Percentiles rank a stretch among this genome's conserved stretches.
These are phyloP conservation scores for Mortierella sp. DNA, from an alignment of 371 early-diverging fungal genomes.

Conservation along the genomic window DNA sequence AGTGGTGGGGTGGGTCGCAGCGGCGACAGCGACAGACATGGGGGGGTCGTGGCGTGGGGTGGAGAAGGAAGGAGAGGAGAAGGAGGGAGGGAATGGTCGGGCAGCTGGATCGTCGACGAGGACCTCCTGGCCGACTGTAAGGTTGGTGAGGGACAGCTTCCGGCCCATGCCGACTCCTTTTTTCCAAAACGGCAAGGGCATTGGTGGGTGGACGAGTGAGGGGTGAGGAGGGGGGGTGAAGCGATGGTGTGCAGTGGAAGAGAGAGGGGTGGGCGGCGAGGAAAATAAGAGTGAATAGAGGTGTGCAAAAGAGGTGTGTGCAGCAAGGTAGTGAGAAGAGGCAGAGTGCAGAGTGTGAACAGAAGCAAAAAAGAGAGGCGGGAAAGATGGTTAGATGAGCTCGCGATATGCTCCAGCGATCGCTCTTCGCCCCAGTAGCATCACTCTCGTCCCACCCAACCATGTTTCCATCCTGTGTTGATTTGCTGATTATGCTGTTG, in stretches of 20 bases:
- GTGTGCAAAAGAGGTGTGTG: background rate
- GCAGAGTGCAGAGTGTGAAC: too few relatives aligned
- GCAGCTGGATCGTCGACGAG: conserved; percentile 1
- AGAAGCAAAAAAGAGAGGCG: background rate
- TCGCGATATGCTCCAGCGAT: too few relatives aligned
- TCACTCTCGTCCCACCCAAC: too few relatives aligned
- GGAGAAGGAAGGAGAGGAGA: too few relatives aligned
- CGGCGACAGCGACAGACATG: too few relatives aligned
- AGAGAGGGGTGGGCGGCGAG: background rate
- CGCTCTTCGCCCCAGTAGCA: too few relatives aligned
- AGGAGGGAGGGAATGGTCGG: background rate
- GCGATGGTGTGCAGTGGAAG: background rate
- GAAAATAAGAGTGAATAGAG: conserved; percentile 3
- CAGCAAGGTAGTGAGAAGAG: background rate
- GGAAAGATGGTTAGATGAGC: background rate
- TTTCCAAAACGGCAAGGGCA: conserved; percentile 11
- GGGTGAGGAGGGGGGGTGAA: background rate
- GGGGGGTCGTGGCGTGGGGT: too few relatives aligned
- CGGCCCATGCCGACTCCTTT: conserved; percentile 48
- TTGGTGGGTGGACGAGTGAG: background rate
- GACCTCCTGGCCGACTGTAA: conserved; percentile 18
- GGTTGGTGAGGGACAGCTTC: conserved; percentile 37
- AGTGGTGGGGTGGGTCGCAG: too few relatives aligned
- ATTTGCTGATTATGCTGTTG: too few relatives aligned
- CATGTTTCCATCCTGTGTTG: too few relatives aligned